A percentile compares a stretch with the other conserved stretches of the same genome.
These are phyloP conservation scores for Aureobasidium mangrovei DNA, from an alignment of 2,329 filamentous ascomycete genomes.

Conservation along the genomic window DNA sequence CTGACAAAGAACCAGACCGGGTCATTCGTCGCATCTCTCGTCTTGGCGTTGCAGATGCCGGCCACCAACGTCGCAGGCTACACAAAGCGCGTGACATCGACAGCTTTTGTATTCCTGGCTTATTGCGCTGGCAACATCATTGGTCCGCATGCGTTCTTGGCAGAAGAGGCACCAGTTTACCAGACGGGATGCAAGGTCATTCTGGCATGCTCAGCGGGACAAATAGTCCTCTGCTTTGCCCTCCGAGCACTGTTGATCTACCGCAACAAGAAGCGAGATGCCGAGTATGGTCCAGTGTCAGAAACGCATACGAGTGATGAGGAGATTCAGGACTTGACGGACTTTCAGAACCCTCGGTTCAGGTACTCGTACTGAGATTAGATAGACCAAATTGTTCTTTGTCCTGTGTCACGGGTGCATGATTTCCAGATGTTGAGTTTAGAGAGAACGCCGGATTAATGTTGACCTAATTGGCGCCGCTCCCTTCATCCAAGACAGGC, in stretches of 20 bases:
- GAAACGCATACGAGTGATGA: constrained; percentile 20
- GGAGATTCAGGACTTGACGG: constrained; percentile 29
- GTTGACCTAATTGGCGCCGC: no score
- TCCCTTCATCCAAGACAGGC: no score
- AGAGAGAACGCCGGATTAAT: no score
- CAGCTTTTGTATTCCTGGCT: constrained; percentile 40
- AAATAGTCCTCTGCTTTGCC: constrained; percentile 31
- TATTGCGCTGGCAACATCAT: constrained; percentile 40
- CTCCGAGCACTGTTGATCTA: constrained; percentile 30
- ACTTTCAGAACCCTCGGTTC: constrained; percentile 29
- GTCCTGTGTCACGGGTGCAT: no score
- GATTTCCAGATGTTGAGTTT: no score
- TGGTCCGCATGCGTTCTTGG: constrained; percentile 40
- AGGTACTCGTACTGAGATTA: constrained; percentile 20
- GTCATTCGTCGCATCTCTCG: constrained; percentile 43
- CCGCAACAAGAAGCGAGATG: constrained; percentile 34
- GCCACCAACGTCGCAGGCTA: constrained; percentile 42
- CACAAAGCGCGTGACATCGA: constrained; percentile 39
- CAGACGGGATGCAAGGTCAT: constrained; percentile 45
- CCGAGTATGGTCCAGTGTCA: constrained; percentile 18
- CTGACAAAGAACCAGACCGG: constrained; percentile 20
- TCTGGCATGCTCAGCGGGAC: constrained; percentile 37
- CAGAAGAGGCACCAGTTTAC: constrained; percentile 40
- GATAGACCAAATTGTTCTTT: no score
- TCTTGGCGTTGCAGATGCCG: constrained; percentile 46